A percentile compares a stretch with the other conserved stretches of the same genome.
These are phyloP conservation scores for Clavariopsis aquatica DNA, from an alignment of 495 filamentous ascomycete genomes.

Conservation along the genomic window DNA sequence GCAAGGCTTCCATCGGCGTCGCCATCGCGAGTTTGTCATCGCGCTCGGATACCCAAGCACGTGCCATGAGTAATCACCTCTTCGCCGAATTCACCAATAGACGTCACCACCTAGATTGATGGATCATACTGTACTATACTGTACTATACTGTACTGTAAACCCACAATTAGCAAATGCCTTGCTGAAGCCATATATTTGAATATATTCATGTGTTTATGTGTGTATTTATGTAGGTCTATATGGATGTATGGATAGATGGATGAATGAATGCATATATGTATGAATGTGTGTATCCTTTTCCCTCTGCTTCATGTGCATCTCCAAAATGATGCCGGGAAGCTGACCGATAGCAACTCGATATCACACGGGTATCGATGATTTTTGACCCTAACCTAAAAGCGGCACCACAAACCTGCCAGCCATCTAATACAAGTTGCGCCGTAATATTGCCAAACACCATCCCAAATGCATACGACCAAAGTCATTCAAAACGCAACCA, in stretches of 20 bases:
- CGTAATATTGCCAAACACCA: background rate
- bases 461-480: background rate
- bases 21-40: constrained; percentile 37
- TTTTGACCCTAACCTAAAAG: no score
- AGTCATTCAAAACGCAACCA: background rate
- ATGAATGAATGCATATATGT: no score
- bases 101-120: background rate
- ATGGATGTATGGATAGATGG: background rate
- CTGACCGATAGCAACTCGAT: no score
- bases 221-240: no score
- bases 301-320: no score
- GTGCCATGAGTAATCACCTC: constrained; percentile 5
- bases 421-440: no score
- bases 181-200: background rate
- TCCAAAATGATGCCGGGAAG: no score
- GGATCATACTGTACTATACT: background rate
- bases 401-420: no score
- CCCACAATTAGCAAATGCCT: no score
- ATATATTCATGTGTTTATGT: background rate
- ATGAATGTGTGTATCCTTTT: no score
- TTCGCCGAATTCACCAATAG: background rate
- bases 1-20: constrained; percentile 35
- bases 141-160: background rate
- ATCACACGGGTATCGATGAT: no score
- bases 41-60: constrained; percentile 14